Conservation (phyloP, 768 basidiomycete species). For the Boletus pseudo-olivaceus region DNA sequence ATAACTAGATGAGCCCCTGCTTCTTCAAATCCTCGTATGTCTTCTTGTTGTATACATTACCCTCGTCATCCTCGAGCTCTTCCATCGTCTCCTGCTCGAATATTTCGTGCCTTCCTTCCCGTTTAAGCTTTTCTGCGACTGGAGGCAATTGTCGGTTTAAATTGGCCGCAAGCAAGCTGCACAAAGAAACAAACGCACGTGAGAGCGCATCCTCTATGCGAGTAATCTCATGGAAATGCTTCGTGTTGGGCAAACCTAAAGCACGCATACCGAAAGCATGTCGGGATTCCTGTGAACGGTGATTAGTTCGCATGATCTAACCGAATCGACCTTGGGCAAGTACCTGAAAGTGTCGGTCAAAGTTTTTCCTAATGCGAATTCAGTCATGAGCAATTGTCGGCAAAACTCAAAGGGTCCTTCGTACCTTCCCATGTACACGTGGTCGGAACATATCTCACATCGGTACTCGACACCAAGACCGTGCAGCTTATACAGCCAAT, state of each 20-base stretch:
- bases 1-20: constrained; percentile 77
- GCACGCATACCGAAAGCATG: constrained; percentile 99
- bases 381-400: constrained; percentile 13
- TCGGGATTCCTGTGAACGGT: constrained; percentile 67
- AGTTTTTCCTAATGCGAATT: constrained; percentile 70
- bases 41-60: constrained; percentile 97
- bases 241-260: constrained; percentile 94
- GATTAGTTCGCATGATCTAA: constrained; percentile 15
- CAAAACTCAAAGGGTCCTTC: constrained; percentile 18
- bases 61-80: constrained; percentile 97
- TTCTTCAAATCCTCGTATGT: constrained; percentile 97
- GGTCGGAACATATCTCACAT: constrained; percentile 97
- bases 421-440: constrained; percentile 93
- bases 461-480: constrained; percentile 97
- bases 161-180: neutral
- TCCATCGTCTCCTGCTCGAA: constrained; percentile 94
- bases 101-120: constrained; percentile 93
- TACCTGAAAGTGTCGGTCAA: constrained; percentile 93
- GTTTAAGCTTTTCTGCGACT: constrained; percentile 98
- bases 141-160: neutral
- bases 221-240: constrained; percentile 99
- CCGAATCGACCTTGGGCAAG: constrained; percentile 10
- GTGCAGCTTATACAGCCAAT: constrained; percentile 97
- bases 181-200: constrained; percentile 49
- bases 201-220: constrained; percentile 94